Evolutionary conservation across 2,329 filamentous ascomycete species (phyloP), one percentile per base, ranked within the genome.

Genomic region (Incumbomyces delicatus): DNA sequence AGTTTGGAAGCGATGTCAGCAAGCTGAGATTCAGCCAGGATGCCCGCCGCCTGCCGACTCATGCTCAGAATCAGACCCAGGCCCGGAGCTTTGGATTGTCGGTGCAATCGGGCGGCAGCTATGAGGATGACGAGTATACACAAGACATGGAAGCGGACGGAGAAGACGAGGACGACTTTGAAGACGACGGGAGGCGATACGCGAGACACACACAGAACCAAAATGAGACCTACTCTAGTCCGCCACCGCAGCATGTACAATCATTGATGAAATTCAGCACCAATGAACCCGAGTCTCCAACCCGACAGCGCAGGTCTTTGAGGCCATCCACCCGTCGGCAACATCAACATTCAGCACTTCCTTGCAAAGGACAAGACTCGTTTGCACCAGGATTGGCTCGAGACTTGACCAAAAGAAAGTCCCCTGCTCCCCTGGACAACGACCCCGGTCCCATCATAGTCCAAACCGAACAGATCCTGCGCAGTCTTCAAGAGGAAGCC

Each of bases 361-460:
- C 58, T 10, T 63, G 59, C 32, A 68, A 64, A 53, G 58, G 68
- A 52, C 74, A 74, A 40, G 74, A 79, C 7, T 80, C 81, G 43
- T 77, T 79, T 37, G 84, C 87, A 58, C 75, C 80, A 3, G 70
- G 76, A 6, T 78, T 94, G 49, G 85, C 86, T 27, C 85, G 83
- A 60, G 81, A 83, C 50, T 65, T 89, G 8, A 81, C 71, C 61
- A 69, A 63, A 61, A 77, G 61, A 63, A 73, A 65, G 36, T 75
- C 75, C 31, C 69, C 76, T 30, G 78, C 84, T 1, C 58, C 66
- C 14, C 69, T 94, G 38, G 20, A 38, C 17, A 72, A 72, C 3
- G 90, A 95, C 64, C 70, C 81, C 1, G 78, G 83, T 50, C 73
- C 81, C 38, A 64, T 94, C 16, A 78, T 95, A 38, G 66, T 94